A percentile compares a stretch with the other conserved stretches of the same genome.
Evolutionary conservation across 148 eudicot species (phyloP).

Genomic region (Persicaria tinctoria): DNA sequence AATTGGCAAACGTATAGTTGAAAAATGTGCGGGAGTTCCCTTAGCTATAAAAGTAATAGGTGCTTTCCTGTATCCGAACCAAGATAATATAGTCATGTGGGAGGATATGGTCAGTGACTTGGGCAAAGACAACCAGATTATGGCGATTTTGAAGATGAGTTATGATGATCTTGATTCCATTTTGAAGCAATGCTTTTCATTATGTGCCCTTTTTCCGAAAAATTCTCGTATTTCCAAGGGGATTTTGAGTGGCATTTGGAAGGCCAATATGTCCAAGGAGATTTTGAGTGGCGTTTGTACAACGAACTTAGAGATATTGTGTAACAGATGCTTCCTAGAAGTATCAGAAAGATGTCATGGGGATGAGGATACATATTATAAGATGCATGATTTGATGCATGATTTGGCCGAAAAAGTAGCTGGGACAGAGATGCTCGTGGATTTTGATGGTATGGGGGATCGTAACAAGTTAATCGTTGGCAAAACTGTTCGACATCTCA

Average conservation of each 20-base stretch:
- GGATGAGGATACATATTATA: background rate
- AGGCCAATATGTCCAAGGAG: constrained; percentile 19
- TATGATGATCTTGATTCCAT: constrained; percentile 13
- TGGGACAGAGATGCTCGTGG: too few species aligned
- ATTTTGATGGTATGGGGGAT: too few species aligned
- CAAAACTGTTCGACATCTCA: too few species aligned
- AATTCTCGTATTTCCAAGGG: background rate
- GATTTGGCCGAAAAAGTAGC: too few species aligned
- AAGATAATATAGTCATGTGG: too few species aligned
- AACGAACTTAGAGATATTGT: background rate
- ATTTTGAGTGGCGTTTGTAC: background rate
- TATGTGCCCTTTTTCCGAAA: constrained; percentile 27
- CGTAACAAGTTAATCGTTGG: too few species aligned
- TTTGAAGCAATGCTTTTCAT: constrained; percentile 25
- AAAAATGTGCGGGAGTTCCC: too few species aligned
- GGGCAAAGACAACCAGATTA: background rate
- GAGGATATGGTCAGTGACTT: background rate
- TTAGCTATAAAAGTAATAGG: too few species aligned
- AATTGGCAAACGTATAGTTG: too few species aligned
- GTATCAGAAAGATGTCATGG: background rate
- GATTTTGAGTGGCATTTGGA: constrained; percentile 21
- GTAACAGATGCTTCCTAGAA: constrained; percentile 14
- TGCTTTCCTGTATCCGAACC: too few species aligned
- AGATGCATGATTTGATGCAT: background rate
- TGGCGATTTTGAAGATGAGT: constrained; percentile 22